Percentiles rank a stretch among this genome's conserved stretches.
Evolutionary conservation across 2,329 filamentous ascomycete genomes (phyloP).

Genomic region (Claviceps paspali): DNA sequence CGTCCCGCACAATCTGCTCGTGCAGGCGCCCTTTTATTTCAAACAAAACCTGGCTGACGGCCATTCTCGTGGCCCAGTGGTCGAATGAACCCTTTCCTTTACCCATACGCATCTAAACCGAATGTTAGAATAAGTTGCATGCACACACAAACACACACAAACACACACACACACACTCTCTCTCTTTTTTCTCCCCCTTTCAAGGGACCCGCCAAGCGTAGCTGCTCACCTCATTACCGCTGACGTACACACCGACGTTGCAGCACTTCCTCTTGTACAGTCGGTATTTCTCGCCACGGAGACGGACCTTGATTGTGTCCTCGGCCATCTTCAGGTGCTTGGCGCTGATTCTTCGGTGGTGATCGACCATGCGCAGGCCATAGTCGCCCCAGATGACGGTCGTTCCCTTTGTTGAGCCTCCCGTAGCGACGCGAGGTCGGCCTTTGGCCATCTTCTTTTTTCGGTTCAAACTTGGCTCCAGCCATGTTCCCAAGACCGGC

Average conservation of each 20-base stretch:
- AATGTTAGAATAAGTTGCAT: constrained; percentile 3
- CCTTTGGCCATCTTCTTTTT: constrained; percentile 89
- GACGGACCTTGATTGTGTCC: constrained; percentile 76
- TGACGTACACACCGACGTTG: constrained; percentile 89
- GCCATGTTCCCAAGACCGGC: constrained; percentile 52
- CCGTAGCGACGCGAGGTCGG: constrained; percentile 72
- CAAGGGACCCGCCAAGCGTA: not conserved
- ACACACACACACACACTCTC: no score
- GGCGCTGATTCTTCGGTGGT: constrained; percentile 81
- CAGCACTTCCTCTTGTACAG: constrained; percentile 83
- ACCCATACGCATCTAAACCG: constrained; percentile 71
- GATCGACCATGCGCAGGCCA: constrained; percentile 82
- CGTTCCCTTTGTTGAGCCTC: constrained; percentile 81
- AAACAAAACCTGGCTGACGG: constrained; percentile 82
- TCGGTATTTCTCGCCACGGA: constrained; percentile 83
- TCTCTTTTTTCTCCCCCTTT: no score
- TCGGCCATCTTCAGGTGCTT: constrained; percentile 79
- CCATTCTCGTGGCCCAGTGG: constrained; percentile 82
- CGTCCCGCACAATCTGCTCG: constrained; percentile 87
- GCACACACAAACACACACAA: no score
- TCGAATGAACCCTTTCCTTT: constrained; percentile 98
- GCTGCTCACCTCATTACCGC: constrained; percentile 63
- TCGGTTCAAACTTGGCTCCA: constrained; percentile 59
- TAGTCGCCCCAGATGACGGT: constrained; percentile 96
- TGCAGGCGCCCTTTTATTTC: constrained; percentile 85